Percentiles rank a stretch among this genome's conserved stretches.
Conservation (phyloP, 2,329 filamentous ascomycete genomes). For the Trichoderma lentiforme region DNA sequence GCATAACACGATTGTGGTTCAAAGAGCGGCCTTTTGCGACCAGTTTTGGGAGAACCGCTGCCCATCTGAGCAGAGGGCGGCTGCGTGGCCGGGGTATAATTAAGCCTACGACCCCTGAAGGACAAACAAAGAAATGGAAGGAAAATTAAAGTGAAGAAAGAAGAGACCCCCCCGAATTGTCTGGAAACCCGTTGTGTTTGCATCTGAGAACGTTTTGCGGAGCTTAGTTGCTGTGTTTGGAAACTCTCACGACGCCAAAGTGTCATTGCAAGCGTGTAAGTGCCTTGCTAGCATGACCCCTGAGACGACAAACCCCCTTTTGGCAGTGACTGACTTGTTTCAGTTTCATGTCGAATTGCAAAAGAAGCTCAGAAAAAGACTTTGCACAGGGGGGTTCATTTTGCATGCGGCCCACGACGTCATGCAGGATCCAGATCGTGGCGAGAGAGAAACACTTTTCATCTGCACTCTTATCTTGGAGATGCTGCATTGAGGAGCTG, state of each 20-base stretch:
- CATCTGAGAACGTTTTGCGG: neutral
- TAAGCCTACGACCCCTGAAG: neutral
- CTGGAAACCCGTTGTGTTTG: neutral
- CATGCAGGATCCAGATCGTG: neutral
- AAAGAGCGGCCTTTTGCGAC: conserved; percentile 12
- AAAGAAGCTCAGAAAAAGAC: neutral
- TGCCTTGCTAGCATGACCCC: neutral
- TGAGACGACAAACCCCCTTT: neutral
- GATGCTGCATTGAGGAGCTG: neutral
- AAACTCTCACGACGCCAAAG: neutral
- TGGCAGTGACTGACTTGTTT: neutral
- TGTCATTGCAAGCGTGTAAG: neutral
- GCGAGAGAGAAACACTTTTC: neutral
- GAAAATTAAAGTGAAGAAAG: neutral
- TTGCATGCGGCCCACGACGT: neutral
- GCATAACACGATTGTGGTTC: conserved; percentile 19
- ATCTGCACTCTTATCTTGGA: neutral
- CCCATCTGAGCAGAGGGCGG: neutral
- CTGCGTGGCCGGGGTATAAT: neutral
- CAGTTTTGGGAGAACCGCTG: conserved; percentile 10
- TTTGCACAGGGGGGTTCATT: neutral
- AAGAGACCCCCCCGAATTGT: neutral
- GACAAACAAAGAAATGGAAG: neutral
- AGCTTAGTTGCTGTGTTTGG: neutral
- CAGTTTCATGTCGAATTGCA: neutral